Base-by-base conservation (phyloP, 2,329 filamentous ascomycete species). In the Beauveria brongniartii region DNA sequence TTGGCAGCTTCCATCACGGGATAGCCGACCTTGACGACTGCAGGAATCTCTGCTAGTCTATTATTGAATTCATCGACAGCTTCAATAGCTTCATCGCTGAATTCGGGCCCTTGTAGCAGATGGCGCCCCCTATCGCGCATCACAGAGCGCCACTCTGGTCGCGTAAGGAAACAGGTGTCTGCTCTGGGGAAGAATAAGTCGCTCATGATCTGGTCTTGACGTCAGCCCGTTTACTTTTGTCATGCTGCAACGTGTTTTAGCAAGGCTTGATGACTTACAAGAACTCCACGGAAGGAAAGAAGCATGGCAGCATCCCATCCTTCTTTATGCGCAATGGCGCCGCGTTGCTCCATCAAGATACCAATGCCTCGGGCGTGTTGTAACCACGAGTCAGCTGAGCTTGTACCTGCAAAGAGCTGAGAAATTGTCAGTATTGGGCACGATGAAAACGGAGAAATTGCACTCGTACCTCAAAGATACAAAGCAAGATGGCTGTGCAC, bases 391-490 rank as follows among this genome's bases (percentile, higher is more conserved):
- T 69, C 65, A 5, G 73, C 62, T 37, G 69, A 65, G 26, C 64
- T 66, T 7, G 75, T 78, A n/a, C 74, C 75, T 5, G 75, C 74
- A 65, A 77, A 77, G n/a, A 76, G 66, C 75, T 76, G 50, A 12
- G 12, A 7, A 4, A 46, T n/a, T 16, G 46, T 52, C n/a, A 41
- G 34, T 20, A 40, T 14, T 0, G 2, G 10, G 6, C 20, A 28
- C 3, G 6, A 26, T 46, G 6, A 5, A 14, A 6, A 34, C n/a
- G 52, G 37, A 57, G 26, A 44, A 41, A 9, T 10, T 10, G 64
- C 67, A 51, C 67, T 64, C 55, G 52, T 67, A 76, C 73, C 71
- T 77, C 75, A 40, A 71, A 77, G 18, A 75, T 65, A 58, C 74
- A 74, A 46, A 77, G 65, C 44, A 78, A 64, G 65, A 77, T 75